Base-by-base conservation (phyloP, 2,329 filamentous ascomycete species). In the Trichoderma sp. region DNA sequence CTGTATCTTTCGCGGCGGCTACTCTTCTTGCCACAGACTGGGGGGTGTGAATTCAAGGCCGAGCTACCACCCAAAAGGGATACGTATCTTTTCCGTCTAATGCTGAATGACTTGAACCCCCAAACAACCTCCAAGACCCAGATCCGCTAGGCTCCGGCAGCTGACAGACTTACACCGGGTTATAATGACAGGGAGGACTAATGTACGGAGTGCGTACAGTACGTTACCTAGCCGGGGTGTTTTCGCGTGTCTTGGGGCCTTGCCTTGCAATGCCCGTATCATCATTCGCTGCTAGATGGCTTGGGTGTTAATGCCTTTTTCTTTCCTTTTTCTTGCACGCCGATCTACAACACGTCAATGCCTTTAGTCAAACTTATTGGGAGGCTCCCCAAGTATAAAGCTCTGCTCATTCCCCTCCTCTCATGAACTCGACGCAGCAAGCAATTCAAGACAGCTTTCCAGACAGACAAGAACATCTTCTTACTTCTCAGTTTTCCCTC, bases 341-440 rank as follows among this genome's bases (percentile, higher is more conserved):
- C 26, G 26, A 32, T 68, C 57, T 32, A 36, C n/a, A 32, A 32
- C 57, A 32, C n/a, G 34, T 43, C 39, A 43, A 43, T 8, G 8
- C 30, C 26, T 53, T 43, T 69, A 34, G 21, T 57, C 34, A 21
- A 47, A 18, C 15, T 21, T 57, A 34, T 56, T 39, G 7, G 32
- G 47, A 53, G 24, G n/a, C 57, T 62, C 36, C 1, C 8, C 8
- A 30, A 62, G 64, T 72, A 72, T 72, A 72, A 72, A 72, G 70
- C 62, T 68, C 70, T 36, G 32, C 15, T 28, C 56, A 12, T 47
- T 9, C 28, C 26, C 69, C 60, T 63, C 32, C 32, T 34, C 24
- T 39, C 47, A 28, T 24, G 18, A 26, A 51, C 28, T 61, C 12
- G 34, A 51, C 28, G 7, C 57, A 47, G 6, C 39, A 15, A 34